Base-by-base conservation (phyloP, 768 basidiomycete species). In the Pholiota microspora region DNA sequence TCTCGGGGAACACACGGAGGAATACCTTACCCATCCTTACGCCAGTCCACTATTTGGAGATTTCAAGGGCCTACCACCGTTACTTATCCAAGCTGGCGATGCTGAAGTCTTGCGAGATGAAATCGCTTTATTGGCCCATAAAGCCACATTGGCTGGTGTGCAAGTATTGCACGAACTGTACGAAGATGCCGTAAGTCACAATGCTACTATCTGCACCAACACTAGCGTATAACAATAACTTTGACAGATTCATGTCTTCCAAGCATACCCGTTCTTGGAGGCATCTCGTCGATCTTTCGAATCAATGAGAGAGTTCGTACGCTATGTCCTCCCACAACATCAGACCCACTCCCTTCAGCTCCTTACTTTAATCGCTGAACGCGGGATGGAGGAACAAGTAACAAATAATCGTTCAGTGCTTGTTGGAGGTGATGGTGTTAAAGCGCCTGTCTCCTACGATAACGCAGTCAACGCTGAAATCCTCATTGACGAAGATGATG, bases 101-200 rank as follows among this genome's bases (percentile, higher is more conserved):
- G 88, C 92, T 1, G 96, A 99, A 67, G 93, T 97, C 0, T 77
- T 99, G n/a, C 78, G 94, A 24, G 96, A 99, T 63, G 96, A 98
- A 67, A 88, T 92, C 21, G 88, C 88, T 13, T 78, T 99, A 7
- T 69, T 98, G 24, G 94, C 95, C 1, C 92, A 96, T 71, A 99
- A 99, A 68, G 97, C 97, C 9, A 83, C 86, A 4, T 68, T 90
- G 24, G 85, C 89, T 0, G 95, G 94, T 2, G 92, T 96, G 32
- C 76, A 88, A 51, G 91, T 97, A 27, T 82, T 81, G 57, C 90
- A 95, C 62, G 94, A 98, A 67, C 70, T 92, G 34, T 97, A 91
- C 63, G 88, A 95, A 63, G 96, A 99, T 70, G 89, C 87, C 48
- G 93, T 95, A 63, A 63, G 87, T 75, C 16, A n/a, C n/a, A n/a